Base-by-base conservation (phyloP, 805 yeast genomes). In the Barnettozyma populi region DNA sequence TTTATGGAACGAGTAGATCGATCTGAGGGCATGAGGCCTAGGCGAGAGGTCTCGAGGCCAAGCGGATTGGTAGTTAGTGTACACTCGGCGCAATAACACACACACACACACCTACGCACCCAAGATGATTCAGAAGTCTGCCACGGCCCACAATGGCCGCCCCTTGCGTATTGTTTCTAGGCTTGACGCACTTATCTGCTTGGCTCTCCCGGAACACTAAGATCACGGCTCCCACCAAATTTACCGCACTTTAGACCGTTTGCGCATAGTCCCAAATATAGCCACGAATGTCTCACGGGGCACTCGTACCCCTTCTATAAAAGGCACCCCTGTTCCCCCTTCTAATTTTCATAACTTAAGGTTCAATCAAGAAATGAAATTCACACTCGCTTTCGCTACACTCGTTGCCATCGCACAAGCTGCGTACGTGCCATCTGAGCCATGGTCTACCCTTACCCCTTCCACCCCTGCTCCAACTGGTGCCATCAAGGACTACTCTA, bases 391-490 rank as follows among this genome's bases (percentile, higher is more conserved):
- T 51, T 64, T 72, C 45, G 68, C 78, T 21, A 45, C 54, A 54
- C 61, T 79, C 37, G 73, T 75, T 46, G 63, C 78, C n/a, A 50
- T 72, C 16, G 72, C 82, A 31, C 45, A 73, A 44, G 84, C 85
- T 44, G 87, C 87, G 47, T 74, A 75, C 56, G 78, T 80, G 55
- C 86, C 85, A 52, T 65, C 80, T 46, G 82, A 78, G 51, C 80
- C 84, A 57, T 84, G 86, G 86, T 66, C 84, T 46, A 81, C 89
- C 47, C 73, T 85, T 65, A 83, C 90, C 35, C 90, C 94, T 56
- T 48, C 65, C 37, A 77, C 76, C 42, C 64, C 78, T 8, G 60
- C 74, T 41, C 73, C 74, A 51, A 55, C 78, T 10, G 80, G 80
- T 59, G 84, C 80, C 52, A 56, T 74, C 44, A 78, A 86, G 42